Evolutionary conservation across 2,329 filamentous ascomycete species (phyloP).

Genomic region (Aulographum hederae): DNA sequence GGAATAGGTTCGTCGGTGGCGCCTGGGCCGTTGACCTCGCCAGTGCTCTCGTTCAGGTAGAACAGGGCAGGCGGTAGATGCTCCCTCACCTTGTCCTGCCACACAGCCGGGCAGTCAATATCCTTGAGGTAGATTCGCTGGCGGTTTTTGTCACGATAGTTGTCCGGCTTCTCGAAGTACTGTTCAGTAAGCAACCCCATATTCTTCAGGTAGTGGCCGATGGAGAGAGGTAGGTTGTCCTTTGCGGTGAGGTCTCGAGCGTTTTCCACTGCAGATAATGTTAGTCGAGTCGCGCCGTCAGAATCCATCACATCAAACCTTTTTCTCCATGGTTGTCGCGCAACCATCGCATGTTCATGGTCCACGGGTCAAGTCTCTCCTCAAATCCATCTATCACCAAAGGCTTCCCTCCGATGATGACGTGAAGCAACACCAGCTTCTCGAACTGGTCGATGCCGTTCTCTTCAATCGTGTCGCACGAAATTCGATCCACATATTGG

Average conservation of each 20-base stretch:
- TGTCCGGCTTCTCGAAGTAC: conserved; percentile 47
- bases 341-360: conserved; percentile 71
- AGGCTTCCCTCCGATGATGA: conserved; percentile 70
- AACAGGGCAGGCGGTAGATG: conserved; percentile 68
- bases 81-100: conserved; percentile 62
- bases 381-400: conserved; percentile 85
- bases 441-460: conserved; percentile 69
- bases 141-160: conserved; percentile 59
- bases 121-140: conserved; percentile 93
- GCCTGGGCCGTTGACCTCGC: conserved; percentile 35
- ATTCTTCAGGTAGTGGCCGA: conserved; percentile 76
- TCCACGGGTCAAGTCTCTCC: conserved; percentile 49
- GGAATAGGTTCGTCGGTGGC: conserved; percentile 27
- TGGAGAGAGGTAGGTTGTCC: conserved; percentile 63
- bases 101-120: conserved; percentile 81
- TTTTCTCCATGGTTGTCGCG: conserved; percentile 63
- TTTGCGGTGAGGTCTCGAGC: conserved; percentile 64
- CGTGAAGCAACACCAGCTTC: conserved; percentile 65
- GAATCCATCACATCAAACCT: conserved; percentile 30
- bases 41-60: conserved; percentile 72
- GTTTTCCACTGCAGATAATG: conserved; percentile 45
- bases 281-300: conserved; percentile 6
- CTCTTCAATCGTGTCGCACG: conserved; percentile 56
- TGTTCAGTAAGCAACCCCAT: conserved; percentile 73
- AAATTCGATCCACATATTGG: conserved; percentile 67